Evolutionary conservation across 345 rosid species (phyloP), one percentile per base, ranked within the genome.

Genomic region (Punica granatum): DNA sequence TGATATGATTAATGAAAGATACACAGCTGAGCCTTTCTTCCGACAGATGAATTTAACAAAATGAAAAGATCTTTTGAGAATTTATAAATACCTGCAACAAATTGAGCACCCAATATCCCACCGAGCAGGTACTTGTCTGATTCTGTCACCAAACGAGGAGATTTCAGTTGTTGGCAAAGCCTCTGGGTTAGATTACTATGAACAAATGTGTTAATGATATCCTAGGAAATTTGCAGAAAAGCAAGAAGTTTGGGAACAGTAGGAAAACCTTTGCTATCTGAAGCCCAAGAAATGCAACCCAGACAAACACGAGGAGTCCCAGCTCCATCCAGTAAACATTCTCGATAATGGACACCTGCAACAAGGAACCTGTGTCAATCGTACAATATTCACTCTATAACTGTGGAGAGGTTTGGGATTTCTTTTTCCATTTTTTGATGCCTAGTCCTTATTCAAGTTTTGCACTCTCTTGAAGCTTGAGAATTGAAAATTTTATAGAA

Each of bases 311-410:
- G 30, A 83, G 84, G 30, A 80, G 79, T 70, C 77, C 82, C 34
- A 83, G 70, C 67, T 80, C 84, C 75, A 69, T 76, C 86, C 86
- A 83, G 56, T 54, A 70, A 31, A 83, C 73, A 48, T 83, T 83
- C 63, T 75, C 74, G 13, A 76, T 36, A 62, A 83, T 63, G 19
- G 76, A 32, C 44, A 72, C 84, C 86, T 83, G 78, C 37, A 13
- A 44, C 14, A 36, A 30, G 33, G 46, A 56, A 11, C 5, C 11
- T 11, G 5, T 37, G 41, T 37, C 11, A n/a, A 37, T 37, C 41
- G 11, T 37, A 11, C 15, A 13, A 26, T 13, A 56, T 10, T 56
- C 61, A 56, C 16, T 26, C 25, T 26, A 56, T 51, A 51, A 51
- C 58, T 51, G 58, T 23, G 28, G 21, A 51, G 13, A 51, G 9